Base-by-base conservation (phyloP, 257 asterid genomes). In the Gentiana dahurica region DNA sequence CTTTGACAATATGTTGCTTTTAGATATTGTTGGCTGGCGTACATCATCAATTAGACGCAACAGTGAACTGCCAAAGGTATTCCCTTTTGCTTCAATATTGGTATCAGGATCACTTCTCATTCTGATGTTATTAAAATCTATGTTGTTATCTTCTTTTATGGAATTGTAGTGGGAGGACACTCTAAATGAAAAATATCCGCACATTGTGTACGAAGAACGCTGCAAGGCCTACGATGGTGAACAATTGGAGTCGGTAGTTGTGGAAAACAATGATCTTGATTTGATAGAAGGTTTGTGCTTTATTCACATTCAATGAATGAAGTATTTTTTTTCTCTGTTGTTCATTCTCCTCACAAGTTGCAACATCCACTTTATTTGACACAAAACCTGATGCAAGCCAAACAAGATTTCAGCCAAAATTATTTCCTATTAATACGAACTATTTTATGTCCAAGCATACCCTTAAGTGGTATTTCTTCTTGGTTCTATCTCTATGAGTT, bases 11-110 rank as follows among this genome's bases (percentile, higher is more conserved):
- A 49, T 65, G 11, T 55, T 72, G 15, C 58, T 59, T 41, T 41
- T 65, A 92, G 99, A 88, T 76, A 88, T 92, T 63, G 99, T 92
- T 51, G 99, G 99, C 36, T 92, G 99, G 97, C 80, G 99, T 76
- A 92, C 99, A 58, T 86, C 99, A 13, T 92, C 97, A 52, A 86
- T 92, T 41, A 81, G 99, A 73, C 89, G 97, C 54, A 82, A 79
- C 47, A 81, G 69, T 71, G 97, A 92, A 71, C 77, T 92, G 66
- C 99, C 99, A 49, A 80, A 81, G 97, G 99, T 88, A 62, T 49
- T 64, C 9, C 59, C 47, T 67, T 55, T 54, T 47, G 46, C 52
- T 45, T 65, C 24, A 58, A n/a, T 45, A 47, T 36, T 60, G 58
- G 50, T 37, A 48, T 53, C 15, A 44, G 47, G 57, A 37, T 62